These are phyloP conservation scores for Tremella fuciformis DNA, from an alignment of 768 basidiomycete species.

Conservation along the genomic window DNA sequence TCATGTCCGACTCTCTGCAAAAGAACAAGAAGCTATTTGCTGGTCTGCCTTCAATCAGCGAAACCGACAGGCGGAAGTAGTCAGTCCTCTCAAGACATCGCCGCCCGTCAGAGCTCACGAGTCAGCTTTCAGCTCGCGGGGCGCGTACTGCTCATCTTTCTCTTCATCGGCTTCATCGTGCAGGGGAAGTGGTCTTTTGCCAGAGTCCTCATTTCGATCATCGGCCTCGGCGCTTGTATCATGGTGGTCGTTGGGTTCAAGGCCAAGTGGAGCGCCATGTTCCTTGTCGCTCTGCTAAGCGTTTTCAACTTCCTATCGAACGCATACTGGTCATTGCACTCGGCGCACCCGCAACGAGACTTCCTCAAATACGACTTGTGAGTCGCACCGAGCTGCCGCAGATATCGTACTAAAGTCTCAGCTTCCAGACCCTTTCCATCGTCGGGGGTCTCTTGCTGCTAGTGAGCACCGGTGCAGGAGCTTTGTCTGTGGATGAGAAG, in stretches of 20 bases:
- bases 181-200: slow-evolving; percentile 87
- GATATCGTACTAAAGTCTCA: slow-evolving; percentile 16
- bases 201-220: slow-evolving; percentile 79
- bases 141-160: slow-evolving; percentile 94
- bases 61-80: slow-evolving; percentile 99
- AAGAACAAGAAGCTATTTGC: slow-evolving; percentile 84
- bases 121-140: slow-evolving; percentile 92
- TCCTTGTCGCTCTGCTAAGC: slow-evolving; percentile 86
- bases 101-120: not conserved
- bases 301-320: slow-evolving; percentile 97
- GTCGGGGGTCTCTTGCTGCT: slow-evolving; percentile 95
- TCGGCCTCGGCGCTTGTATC: slow-evolving; percentile 84
- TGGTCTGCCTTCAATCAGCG: slow-evolving; percentile 81
- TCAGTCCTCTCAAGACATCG: slow-evolving; percentile 54
- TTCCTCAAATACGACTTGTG: slow-evolving; percentile 97
- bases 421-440: slow-evolving; percentile 86
- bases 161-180: slow-evolving; percentile 95
- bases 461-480: slow-evolving; percentile 98
- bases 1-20: slow-evolving; percentile 92
- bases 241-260: slow-evolving; percentile 99
- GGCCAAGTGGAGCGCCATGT: slow-evolving; percentile 96
- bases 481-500: slow-evolving; percentile 97
- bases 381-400: slow-evolving; percentile 11
- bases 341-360: slow-evolving; percentile 89
- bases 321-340: slow-evolving; percentile 75